phyloP scores from a whole-genome alignment of 768 basidiomycete species.

The Calocybe indica region DNA sequence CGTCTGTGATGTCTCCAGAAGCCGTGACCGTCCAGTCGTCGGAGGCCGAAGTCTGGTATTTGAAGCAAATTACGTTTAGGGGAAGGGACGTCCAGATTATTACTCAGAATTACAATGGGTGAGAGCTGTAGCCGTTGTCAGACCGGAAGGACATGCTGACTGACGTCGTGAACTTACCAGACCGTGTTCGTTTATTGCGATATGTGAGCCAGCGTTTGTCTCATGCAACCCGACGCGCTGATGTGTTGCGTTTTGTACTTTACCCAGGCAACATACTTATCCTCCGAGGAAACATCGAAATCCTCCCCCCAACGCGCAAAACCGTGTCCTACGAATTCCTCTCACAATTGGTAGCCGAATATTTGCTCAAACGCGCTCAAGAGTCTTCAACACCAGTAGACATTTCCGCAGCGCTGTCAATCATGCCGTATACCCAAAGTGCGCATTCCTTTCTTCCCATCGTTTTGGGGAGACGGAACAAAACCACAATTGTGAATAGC shows the following conservation, averaged over 20 bases:
- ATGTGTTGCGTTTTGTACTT: too few species aligned
- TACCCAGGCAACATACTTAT: slow-evolving; percentile 79
- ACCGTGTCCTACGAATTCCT: slow-evolving; percentile 83
- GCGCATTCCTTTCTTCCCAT: slow-evolving; percentile 18
- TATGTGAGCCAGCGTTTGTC: slow-evolving; percentile 45
- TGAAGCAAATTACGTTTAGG: slow-evolving; percentile 60
- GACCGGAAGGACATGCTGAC: slow-evolving; percentile 55
- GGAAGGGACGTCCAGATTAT: slow-evolving; percentile 51
- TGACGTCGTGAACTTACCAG: too few species aligned
- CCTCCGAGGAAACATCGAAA: slow-evolving; percentile 73
- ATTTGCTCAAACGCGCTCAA: slow-evolving; percentile 41
- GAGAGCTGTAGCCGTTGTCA: slow-evolving; percentile 14
- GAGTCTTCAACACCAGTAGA: slow-evolving; percentile 50
- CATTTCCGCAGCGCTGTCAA: slow-evolving; percentile 65
- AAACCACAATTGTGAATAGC: background rate
- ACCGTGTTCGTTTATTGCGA: slow-evolving; percentile 69
- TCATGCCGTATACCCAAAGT: slow-evolving; percentile 78
- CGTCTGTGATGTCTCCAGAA: slow-evolving; percentile 4
- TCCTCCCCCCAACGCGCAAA: slow-evolving; percentile 58
- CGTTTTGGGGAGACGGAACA: background rate
- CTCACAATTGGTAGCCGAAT: slow-evolving; percentile 77
- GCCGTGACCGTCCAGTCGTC: slow-evolving; percentile 33
- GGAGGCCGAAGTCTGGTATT: slow-evolving; percentile 66
- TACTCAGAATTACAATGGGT: slow-evolving; percentile 85
- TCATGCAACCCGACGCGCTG: background rate